Percentiles rank a stretch among this genome's conserved stretches.
Conservation (phyloP, 169 alveolate genomes). For the Plasmodium cynomolgi region DNA sequence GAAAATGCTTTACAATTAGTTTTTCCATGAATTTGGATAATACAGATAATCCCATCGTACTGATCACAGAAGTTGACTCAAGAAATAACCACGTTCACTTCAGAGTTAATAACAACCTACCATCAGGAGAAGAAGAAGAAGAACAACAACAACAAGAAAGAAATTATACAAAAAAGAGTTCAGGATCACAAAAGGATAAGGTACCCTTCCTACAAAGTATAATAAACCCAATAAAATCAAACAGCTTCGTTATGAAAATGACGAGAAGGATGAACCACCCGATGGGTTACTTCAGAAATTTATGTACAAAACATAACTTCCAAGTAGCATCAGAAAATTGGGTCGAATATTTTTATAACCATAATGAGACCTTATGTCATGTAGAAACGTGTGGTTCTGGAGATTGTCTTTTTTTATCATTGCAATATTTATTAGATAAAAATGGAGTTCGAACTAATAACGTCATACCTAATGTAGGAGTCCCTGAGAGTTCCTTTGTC, state of each 20-base stretch:
- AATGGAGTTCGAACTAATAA: slow-evolving; percentile 5
- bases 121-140: background rate
- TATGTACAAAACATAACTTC: slow-evolving; percentile 29
- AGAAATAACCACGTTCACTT: background rate
- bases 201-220: background rate
- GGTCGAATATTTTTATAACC: slow-evolving; percentile 26
- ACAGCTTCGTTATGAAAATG: background rate
- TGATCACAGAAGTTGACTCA: background rate
- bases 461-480: background rate
- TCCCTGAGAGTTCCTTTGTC: slow-evolving; percentile 12
- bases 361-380: slow-evolving; percentile 66
- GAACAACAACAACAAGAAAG: background rate
- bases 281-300: background rate
- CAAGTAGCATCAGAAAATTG: slow-evolving; percentile 41
- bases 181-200: background rate
- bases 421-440: slow-evolving; percentile 17
- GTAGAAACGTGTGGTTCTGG: slow-evolving; percentile 36
- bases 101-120: background rate
- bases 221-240: background rate
- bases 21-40: background rate
- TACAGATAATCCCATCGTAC: background rate
- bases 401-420: slow-evolving; percentile 31
- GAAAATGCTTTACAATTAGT: background rate
- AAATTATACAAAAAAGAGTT: background rate
- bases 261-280: background rate